These are phyloP conservation scores for Boletus semigastroideus DNA, from an alignment of 1,284 basidiomycete genomes.

Conservation along the genomic window DNA sequence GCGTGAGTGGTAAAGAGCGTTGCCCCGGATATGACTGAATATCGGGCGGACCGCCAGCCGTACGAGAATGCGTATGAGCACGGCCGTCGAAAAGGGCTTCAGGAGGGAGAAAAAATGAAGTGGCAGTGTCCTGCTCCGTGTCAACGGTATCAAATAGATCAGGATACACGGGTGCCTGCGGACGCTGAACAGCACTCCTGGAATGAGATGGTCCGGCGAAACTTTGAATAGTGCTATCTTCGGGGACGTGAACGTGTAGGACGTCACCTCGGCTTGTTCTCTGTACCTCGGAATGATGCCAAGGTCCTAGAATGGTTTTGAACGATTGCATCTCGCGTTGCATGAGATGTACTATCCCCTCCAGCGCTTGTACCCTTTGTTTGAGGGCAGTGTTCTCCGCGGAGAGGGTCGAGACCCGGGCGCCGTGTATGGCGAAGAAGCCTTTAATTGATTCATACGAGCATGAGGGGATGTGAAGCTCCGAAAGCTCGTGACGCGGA, in stretches of 20 bases:
- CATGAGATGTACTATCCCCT: constrained; percentile 47
- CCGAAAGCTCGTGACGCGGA: constrained; percentile 39
- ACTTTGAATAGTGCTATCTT: constrained; percentile 11
- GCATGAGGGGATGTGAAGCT: constrained; percentile 49
- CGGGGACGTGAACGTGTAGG: constrained; percentile 10
- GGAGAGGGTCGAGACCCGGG: constrained; percentile 44
- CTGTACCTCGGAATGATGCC: constrained; percentile 45
- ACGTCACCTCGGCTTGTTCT: constrained; percentile 10
- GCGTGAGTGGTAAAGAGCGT: constrained; percentile 31
- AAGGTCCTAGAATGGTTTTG: constrained; percentile 61
- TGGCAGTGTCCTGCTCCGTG: constrained; percentile 38
- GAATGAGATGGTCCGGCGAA: constrained; percentile 15
- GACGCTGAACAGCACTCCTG: constrained; percentile 17
- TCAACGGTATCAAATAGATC: constrained; percentile 20
- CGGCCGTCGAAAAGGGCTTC: constrained; percentile 21
- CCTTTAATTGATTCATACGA: constrained; percentile 62
- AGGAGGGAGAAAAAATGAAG: constrained; percentile 50
- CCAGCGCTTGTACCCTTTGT: constrained; percentile 52
- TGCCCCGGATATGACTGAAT: constrained; percentile 24
- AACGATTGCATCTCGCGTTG: constrained; percentile 52
- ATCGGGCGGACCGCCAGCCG: constrained; percentile 19
- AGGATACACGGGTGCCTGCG: constrained; percentile 9
- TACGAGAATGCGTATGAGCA: constrained; percentile 17
- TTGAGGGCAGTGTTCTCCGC: constrained; percentile 63
- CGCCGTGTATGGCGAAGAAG: constrained; percentile 53